Evolutionary conservation across 1,139 yeast species (phyloP), one percentile per base, ranked within the genome.

Genomic region (Lodderomyces elongisporus): DNA sequence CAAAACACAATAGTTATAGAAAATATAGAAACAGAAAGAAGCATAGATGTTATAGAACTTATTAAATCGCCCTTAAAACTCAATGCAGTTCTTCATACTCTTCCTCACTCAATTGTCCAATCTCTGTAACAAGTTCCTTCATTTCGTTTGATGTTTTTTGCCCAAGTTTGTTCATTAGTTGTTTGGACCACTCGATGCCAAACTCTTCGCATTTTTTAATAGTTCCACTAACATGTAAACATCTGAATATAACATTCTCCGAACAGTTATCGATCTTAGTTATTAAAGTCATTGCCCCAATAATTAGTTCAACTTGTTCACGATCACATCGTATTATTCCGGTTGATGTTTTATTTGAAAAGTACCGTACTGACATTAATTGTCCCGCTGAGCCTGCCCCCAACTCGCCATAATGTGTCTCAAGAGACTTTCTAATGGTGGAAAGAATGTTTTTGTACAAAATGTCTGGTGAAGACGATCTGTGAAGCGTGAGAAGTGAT

Each of bases 321-420:
- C 95, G 59, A 8, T 81, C 71, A 38, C 93, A 84, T 43, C 95
- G 70, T 17, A 89, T 51, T 3, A 91, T 89, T 0, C 97, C 97
- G 0, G 89, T 79, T 1, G 89, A 78, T 0, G 97, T 88, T 48
- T 70, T 73, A 35, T 77, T 77, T 16, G 94, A 84, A 57, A 85
- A 89, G 52, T 88, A 88, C 50, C 87, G 85, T 37, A 89, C 60
- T 23, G 74, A 62, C n/a, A 85, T 53, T 29, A 78, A 70, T 41
- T 74, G 58, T 1, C 76, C 78, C 1, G 79, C 79, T 27, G 70
- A 66, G 0, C 95, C 95, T 1, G 77, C 54, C 0, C 96, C 96
- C 35, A 66, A 62, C 37, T 85, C 95, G 0, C 97, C 97, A 52
- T 81, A 85, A 41, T 74, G 67, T 16, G 66, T 66, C 43, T 70